Evolutionary conservation across 148 eudicot genomes (phyloP).

Genomic region (Rhododendron vialii): DNA sequence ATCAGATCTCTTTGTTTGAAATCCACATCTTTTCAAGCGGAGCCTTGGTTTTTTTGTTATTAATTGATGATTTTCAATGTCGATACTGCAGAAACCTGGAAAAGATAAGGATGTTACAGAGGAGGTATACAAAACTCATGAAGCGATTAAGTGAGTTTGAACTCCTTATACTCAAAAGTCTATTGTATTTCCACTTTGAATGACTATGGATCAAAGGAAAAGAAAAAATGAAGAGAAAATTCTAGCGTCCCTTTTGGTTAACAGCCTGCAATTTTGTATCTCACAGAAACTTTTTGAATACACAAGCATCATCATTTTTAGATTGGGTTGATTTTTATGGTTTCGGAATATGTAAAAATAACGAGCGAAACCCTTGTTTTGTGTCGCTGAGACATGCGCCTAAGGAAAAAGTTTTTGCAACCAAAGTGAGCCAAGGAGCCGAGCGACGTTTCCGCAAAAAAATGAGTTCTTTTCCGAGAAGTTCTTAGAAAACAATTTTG

Average conservation of each 20-base stretch:
- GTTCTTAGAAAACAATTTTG: background rate
- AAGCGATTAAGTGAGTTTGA: conserved; percentile 73
- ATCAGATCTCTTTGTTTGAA: background rate
- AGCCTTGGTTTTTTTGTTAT: background rate
- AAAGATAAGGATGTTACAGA: conserved; percentile 64
- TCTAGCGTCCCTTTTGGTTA: background rate
- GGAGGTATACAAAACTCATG: conserved; percentile 75
- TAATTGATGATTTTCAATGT: conserved; percentile 1
- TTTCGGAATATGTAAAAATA: background rate
- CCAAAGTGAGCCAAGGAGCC: no score
- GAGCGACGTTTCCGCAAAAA: background rate
- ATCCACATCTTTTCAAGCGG: background rate
- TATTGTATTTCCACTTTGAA: background rate
- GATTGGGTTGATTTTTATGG: background rate
- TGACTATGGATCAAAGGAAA: background rate
- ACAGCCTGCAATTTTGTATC: background rate
- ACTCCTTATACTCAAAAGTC: background rate
- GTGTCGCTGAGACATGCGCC: no score
- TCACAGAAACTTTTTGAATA: background rate
- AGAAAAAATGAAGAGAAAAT: background rate
- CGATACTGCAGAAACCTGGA: conserved; percentile 43
- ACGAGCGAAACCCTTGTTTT: no score
- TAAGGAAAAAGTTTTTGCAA: no score
- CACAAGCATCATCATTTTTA: background rate
- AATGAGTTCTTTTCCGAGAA: background rate